These are phyloP conservation scores for Nicotiana undulata DNA, from an alignment of 257 asterid genomes.

Conservation along the genomic window DNA sequence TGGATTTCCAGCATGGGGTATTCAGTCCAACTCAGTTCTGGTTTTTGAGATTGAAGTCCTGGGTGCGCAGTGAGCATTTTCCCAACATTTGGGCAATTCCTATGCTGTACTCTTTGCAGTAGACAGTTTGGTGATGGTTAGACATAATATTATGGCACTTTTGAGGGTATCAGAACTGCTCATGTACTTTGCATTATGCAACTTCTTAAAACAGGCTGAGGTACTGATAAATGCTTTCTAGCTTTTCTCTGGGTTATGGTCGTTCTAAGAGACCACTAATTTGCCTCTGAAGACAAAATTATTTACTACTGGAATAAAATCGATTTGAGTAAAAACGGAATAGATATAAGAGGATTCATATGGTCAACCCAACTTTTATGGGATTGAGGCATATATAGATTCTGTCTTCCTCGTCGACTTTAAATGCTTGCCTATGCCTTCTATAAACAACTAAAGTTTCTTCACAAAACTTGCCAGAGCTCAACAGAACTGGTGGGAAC, in stretches of 20 bases:
- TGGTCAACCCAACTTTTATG: neutral
- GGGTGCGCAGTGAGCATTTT: conserved; percentile 27
- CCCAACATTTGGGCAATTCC: neutral
- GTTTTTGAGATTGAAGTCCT: conserved; percentile 89
- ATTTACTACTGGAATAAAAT: neutral
- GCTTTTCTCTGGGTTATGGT: neutral
- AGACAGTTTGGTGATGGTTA: neutral
- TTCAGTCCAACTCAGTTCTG: conserved; percentile 74
- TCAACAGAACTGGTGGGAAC: neutral
- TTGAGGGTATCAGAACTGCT: neutral
- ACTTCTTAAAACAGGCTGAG: neutral
- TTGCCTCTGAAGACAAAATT: neutral
- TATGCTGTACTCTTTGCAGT: neutral
- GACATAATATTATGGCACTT: neutral
- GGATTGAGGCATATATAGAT: neutral
- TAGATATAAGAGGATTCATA: neutral
- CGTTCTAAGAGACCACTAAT: neutral
- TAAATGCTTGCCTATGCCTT: neutral
- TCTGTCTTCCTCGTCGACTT: neutral
- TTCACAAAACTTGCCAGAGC: neutral
- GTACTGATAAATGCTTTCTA: neutral
- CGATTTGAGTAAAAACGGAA: neutral
- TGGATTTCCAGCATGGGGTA: conserved; percentile 96
- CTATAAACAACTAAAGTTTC: neutral
- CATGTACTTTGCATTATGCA: neutral